Evolutionary conservation across 306 rosid genomes (phyloP).

Genomic region (Lathyrus tuberosus): DNA sequence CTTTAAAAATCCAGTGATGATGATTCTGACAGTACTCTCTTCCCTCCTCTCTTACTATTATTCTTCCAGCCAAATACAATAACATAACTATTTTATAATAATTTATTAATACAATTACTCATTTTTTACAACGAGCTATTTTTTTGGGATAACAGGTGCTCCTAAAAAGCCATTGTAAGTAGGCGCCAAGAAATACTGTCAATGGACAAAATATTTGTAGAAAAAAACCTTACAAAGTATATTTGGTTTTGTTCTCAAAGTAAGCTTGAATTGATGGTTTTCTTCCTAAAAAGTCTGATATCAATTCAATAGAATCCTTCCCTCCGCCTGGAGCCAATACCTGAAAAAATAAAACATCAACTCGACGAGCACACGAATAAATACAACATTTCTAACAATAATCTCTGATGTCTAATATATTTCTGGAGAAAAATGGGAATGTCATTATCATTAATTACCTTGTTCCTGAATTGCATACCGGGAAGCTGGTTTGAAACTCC

Average conservation of each 20-base stretch:
- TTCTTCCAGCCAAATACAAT: background rate
- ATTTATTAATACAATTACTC: slow-evolving; percentile 1
- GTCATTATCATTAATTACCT: slow-evolving; percentile 55
- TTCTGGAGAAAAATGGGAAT: background rate
- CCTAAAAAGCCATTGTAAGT: background rate
- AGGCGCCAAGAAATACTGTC: background rate
- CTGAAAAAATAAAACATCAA: slow-evolving; percentile 44
- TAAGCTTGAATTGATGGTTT: slow-evolving; percentile 87
- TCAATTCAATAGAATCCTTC: slow-evolving; percentile 70
- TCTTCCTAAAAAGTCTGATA: slow-evolving; percentile 90
- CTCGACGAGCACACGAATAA: background rate
- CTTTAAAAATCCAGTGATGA: background rate
- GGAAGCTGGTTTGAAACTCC: slow-evolving; percentile 62
- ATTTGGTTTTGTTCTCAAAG: slow-evolving; percentile 55
- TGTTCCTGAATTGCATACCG: slow-evolving; percentile 91
- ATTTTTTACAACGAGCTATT: slow-evolving; percentile 23
- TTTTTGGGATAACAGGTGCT: slow-evolving; percentile 13
- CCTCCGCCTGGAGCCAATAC: slow-evolving; percentile 77
- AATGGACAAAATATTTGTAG: slow-evolving; percentile 7
- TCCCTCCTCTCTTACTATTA: background rate
- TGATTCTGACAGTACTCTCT: background rate
- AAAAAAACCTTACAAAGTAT: slow-evolving; percentile 46
- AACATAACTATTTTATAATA: background rate
- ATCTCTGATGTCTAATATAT: slow-evolving; percentile 3
- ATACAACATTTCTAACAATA: background rate